phyloP scores from a whole-genome alignment of 108 stramenopile species.

The Thalassiosira profunda region DNA sequence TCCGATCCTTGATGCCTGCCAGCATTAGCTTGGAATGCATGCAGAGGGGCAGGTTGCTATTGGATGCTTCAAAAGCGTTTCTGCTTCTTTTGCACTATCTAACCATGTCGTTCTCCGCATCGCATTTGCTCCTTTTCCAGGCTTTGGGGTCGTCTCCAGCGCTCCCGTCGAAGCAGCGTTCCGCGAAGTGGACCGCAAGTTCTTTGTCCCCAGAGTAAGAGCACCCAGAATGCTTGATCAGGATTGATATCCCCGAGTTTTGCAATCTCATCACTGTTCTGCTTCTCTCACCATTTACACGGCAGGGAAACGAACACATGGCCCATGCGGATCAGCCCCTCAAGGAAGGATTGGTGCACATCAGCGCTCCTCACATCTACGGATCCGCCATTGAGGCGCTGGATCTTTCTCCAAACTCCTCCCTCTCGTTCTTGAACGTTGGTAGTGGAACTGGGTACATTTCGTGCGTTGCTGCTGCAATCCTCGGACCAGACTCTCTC shows the following conservation, averaged over 20 bases:
- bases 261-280: neutral
- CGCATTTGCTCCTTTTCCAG: slow-evolving; percentile 17
- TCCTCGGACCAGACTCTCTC: slow-evolving; percentile 74
- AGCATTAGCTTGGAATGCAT: too few species aligned
- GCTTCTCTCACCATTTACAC: neutral
- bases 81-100: neutral
- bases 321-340: slow-evolving; percentile 87
- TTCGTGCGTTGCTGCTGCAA: slow-evolving; percentile 77
- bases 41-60: too few species aligned
- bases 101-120: neutral
- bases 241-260: neutral
- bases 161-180: slow-evolving; percentile 73
- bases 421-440: slow-evolving; percentile 78
- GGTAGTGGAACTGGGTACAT: slow-evolving; percentile 93
- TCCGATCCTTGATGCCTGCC: too few species aligned
- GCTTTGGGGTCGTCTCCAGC: slow-evolving; percentile 76
- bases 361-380: slow-evolving; percentile 96
- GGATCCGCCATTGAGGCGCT: slow-evolving; percentile 85
- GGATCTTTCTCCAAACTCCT: slow-evolving; percentile 67
- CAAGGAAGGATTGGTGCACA: slow-evolving; percentile 83
- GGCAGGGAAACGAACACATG: slow-evolving; percentile 45
- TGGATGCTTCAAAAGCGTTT: neutral
- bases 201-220: slow-evolving; percentile 87
- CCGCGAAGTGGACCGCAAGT: slow-evolving; percentile 79
- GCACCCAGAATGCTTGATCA: neutral